phyloP scores from a whole-genome alignment of 495 filamentous ascomycete species.

The Hypoxylon lienhwacheense region DNA sequence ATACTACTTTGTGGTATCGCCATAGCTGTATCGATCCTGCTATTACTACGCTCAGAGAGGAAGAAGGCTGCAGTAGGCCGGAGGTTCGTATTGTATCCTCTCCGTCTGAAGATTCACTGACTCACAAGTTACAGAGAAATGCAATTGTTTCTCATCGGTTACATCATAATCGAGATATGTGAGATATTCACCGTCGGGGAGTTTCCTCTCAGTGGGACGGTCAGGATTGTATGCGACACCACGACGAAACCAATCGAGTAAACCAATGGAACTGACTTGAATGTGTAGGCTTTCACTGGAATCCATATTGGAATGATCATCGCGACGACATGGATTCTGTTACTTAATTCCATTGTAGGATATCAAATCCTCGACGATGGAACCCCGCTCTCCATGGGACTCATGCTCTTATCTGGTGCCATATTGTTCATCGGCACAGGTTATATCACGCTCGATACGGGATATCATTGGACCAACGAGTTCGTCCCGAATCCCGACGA shows the following conservation, averaged over 20 bases:
- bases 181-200: conserved; percentile 95
- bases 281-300: conserved; percentile 79
- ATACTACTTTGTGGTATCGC: conserved; percentile 80
- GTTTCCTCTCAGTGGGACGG: conserved; percentile 70
- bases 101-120: not conserved
- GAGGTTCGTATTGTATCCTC: conserved; percentile 59
- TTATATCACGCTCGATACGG: conserved; percentile 95
- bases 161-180: conserved; percentile 86
- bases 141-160: conserved; percentile 87
- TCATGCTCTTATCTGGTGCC: conserved; percentile 69
- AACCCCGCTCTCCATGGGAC: conserved; percentile 76
- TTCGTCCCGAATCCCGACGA: conserved; percentile 61
- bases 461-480: conserved; percentile 77
- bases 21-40: conserved; percentile 63
- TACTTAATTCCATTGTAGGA: conserved; percentile 90
- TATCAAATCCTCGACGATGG: conserved; percentile 95
- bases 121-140: conserved; percentile 72
- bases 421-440: conserved; percentile 85
- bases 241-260: not conserved
- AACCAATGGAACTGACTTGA: conserved; percentile 11
- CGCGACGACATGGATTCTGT: conserved; percentile 85
- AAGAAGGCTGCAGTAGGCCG: conserved; percentile 94
- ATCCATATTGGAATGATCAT: conserved; percentile 88
- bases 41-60: conserved; percentile 80
- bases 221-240: conserved; percentile 62